Evolutionary conservation across 164 flowering plant genomes (phyloP).

Genomic region (Saururus chinensis): DNA sequence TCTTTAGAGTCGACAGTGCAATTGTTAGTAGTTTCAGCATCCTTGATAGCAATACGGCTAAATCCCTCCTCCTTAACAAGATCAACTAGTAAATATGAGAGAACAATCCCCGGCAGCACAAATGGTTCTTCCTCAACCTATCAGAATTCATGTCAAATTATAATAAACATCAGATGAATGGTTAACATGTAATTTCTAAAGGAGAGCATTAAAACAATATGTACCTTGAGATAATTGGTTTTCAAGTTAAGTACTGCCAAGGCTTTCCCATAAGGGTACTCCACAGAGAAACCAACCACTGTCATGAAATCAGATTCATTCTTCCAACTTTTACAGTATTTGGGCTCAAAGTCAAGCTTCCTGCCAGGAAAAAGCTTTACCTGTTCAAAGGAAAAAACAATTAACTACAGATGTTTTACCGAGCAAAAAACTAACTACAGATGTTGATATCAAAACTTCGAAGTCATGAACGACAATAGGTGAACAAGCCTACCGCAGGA

Average conservation of each 20-base stretch:
- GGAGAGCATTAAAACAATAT: neutral
- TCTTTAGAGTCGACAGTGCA: neutral
- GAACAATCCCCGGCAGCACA: slow-evolving; percentile 36
- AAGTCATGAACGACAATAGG: neutral
- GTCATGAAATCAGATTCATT: slow-evolving; percentile 54
- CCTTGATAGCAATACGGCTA: neutral
- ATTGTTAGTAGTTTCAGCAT: neutral
- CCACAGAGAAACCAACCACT: slow-evolving; percentile 58
- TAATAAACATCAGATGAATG: neutral
- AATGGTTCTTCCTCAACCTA: slow-evolving; percentile 73
- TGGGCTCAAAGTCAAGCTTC: slow-evolving; percentile 66
- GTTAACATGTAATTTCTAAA: no score
- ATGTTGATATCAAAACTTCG: neutral
- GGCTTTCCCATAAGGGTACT: slow-evolving; percentile 82
- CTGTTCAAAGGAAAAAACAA: slow-evolving; percentile 19
- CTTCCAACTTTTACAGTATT: slow-evolving; percentile 29
- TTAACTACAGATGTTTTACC: neutral
- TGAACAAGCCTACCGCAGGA: slow-evolving; percentile 32
- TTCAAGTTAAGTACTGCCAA: slow-evolving; percentile 64
- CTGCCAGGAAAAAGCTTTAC: slow-evolving; percentile 61
- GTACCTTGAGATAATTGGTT: slow-evolving; percentile 57
- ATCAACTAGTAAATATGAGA: slow-evolving; percentile 44
- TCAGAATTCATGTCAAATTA: neutral
- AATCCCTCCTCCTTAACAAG: slow-evolving; percentile 41
- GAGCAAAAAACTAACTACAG: no score